phyloP scores from a whole-genome alignment of 2,329 filamentous ascomycete genomes.

The Ophiobolus disseminans region DNA sequence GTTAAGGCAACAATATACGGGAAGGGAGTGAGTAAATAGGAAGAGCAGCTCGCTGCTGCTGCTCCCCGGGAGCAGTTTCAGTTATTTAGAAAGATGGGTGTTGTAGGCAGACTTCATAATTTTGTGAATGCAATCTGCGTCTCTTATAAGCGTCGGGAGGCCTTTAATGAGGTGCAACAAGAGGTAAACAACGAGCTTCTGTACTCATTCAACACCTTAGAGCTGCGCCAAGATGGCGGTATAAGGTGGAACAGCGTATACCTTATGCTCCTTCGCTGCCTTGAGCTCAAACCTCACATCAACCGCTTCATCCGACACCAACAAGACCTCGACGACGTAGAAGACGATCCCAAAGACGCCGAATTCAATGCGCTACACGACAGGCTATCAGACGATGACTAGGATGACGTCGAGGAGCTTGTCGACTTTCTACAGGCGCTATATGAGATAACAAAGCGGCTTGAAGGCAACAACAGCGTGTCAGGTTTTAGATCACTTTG shows the following conservation, averaged over 20 bases:
- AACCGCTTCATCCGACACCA: not conserved
- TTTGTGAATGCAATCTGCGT: constrained; percentile 8
- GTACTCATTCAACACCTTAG: constrained; percentile 4
- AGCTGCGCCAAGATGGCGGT: not conserved
- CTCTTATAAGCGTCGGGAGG: constrained; percentile 4
- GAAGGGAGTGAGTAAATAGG: constrained; percentile 4
- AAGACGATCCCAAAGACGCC: not conserved
- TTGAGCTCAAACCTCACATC: too few species aligned
- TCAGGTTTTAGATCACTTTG: not conserved
- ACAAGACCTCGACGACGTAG: not conserved
- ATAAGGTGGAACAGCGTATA: not conserved
- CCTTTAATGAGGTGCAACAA: constrained; percentile 1
- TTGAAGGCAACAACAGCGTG: not conserved
- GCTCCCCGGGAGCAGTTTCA: constrained; percentile 1
- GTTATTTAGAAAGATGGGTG: not conserved
- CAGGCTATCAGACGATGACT: not conserved
- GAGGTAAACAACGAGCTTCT: not conserved
- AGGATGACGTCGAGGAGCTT: not conserved
- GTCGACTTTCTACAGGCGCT: not conserved
- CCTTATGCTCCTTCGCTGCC: not conserved
- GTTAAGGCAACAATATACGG: constrained; percentile 7
- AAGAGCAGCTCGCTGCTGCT: constrained; percentile 1
- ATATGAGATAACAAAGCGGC: constrained; percentile 1
- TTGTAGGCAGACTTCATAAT: constrained; percentile 9
- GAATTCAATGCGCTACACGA: not conserved